phyloP scores from a whole-genome alignment of 306 rosid species.

The Trifolium pratense region DNA sequence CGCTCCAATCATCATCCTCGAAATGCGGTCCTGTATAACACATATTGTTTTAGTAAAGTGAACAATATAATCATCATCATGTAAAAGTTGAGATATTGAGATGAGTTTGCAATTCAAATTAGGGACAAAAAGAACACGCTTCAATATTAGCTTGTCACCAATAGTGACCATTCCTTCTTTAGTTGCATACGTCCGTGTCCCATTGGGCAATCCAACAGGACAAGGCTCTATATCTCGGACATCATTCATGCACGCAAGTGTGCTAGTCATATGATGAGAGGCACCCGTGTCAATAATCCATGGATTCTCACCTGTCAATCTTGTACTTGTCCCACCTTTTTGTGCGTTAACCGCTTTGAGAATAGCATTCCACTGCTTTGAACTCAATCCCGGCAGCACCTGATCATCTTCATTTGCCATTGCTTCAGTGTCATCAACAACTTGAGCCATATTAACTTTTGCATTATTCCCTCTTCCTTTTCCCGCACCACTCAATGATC shows the following conservation, averaged over 20 bases:
- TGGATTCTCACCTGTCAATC: background rate
- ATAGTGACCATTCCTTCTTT: background rate
- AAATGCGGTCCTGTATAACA: background rate
- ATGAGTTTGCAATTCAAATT: too few species aligned
- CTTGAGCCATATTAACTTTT: background rate
- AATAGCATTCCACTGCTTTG: background rate
- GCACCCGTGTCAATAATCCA: background rate
- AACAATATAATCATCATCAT: too few species aligned
- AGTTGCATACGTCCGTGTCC: background rate
- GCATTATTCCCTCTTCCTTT: background rate
- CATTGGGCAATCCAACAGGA: background rate
- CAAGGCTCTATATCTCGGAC: background rate
- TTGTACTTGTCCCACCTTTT: background rate
- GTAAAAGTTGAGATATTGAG: too few species aligned
- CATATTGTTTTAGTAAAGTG: background rate
- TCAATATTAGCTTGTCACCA: too few species aligned
- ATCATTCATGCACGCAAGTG: background rate
- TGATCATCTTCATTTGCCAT: background rate
- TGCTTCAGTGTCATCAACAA: background rate
- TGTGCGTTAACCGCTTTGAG: background rate
- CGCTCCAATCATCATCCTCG: background rate
- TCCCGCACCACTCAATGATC: background rate
- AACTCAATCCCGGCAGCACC: background rate
- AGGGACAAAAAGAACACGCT: too few species aligned
- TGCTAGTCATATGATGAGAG: background rate